Evolutionary conservation across 2,329 filamentous ascomycete genomes (phyloP).

Genomic region (Capronia epimyces): DNA sequence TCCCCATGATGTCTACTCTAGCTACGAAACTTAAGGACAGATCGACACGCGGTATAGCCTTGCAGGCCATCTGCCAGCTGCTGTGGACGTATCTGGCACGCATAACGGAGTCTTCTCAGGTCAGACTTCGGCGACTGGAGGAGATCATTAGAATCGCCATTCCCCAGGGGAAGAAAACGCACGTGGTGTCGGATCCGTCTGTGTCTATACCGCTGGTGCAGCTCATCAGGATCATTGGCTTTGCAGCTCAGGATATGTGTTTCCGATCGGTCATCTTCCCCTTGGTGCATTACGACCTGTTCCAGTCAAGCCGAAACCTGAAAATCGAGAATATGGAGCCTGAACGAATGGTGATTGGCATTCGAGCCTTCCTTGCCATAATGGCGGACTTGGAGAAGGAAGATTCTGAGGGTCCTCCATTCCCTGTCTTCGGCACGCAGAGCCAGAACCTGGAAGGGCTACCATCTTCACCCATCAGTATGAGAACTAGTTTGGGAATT

Average conservation of each 20-base stretch:
- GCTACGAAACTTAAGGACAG: slow-evolving; percentile 82
- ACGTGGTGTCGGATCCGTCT: slow-evolving; percentile 75
- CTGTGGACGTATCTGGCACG: slow-evolving; percentile 94
- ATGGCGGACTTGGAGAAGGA: slow-evolving; percentile 88
- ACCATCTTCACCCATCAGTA: slow-evolving; percentile 34
- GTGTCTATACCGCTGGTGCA: slow-evolving; percentile 88
- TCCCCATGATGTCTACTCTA: slow-evolving; percentile 69
- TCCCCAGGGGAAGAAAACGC: slow-evolving; percentile 70
- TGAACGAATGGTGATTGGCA: slow-evolving; percentile 95
- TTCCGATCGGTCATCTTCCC: slow-evolving; percentile 92
- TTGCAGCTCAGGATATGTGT: slow-evolving; percentile 87
- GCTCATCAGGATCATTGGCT: slow-evolving; percentile 89
- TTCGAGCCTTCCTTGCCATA: slow-evolving; percentile 85
- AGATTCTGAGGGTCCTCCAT: slow-evolving; percentile 70
- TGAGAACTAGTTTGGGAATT: slow-evolving; percentile 36
- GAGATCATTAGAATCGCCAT: slow-evolving; percentile 82
- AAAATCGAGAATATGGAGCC: slow-evolving; percentile 91
- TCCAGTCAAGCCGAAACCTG: slow-evolving; percentile 68
- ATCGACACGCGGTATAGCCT: slow-evolving; percentile 66
- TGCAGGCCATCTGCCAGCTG: slow-evolving; percentile 83
- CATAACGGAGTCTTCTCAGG: slow-evolving; percentile 63
- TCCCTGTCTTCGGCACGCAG: slow-evolving; percentile 60
- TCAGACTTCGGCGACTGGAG: slow-evolving; percentile 72
- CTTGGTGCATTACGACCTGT: slow-evolving; percentile 86
- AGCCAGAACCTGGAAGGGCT: slow-evolving; percentile 34